Base-by-base conservation (phyloP, 495 filamentous ascomycete genomes). In the Aspergillus cavernicola region DNA sequence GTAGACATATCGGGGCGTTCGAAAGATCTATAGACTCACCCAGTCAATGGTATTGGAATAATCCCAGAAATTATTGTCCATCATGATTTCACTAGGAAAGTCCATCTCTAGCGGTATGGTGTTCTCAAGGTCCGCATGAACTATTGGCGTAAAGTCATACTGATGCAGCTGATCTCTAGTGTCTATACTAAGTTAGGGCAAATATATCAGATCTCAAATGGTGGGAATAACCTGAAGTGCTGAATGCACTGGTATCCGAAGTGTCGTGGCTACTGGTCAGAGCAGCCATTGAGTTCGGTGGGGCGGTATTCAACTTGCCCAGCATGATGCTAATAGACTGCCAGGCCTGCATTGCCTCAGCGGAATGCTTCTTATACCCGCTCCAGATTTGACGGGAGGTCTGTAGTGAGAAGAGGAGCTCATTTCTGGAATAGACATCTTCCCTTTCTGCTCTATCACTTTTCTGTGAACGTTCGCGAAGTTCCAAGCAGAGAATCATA, bases 261-360 rank as follows among this genome's bases (percentile, higher is more conserved):
- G 11, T 18, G 16, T 45, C 24, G 18, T 18, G n/a, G 24, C 24
- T 32, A 19, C n/a, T n/a, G n/a, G n/a, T n/a, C n/a, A n/a, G n/a
- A n/a, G n/a, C n/a, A n/a, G n/a, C n/a, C n/a, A n/a, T n/a, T n/a
- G n/a, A n/a, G n/a, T n/a, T n/a, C n/a, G n/a, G n/a, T n/a, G n/a
- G n/a, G n/a, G 45, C 18, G 13, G 20, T 11, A 18, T 16, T 20
- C 23, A 54, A 10, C 24, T 47, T 54, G 3, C 11, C 35, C 16
- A 54, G 13, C 52, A 54, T 54, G 11, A 48, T 20, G n/a, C 20
- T 32, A n/a, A 54, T 54, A 0, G 52, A 38, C 24, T 26, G 22
- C 42, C 52, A 54, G 6, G 52, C 52, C 16, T 54, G 42, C 42
- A 39, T 28, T 4, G 52, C 52, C 16, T 54, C 52, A 3, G n/a